Base-by-base conservation (phyloP, 768 basidiomycete genomes). In the Pisolithus sp. region DNA sequence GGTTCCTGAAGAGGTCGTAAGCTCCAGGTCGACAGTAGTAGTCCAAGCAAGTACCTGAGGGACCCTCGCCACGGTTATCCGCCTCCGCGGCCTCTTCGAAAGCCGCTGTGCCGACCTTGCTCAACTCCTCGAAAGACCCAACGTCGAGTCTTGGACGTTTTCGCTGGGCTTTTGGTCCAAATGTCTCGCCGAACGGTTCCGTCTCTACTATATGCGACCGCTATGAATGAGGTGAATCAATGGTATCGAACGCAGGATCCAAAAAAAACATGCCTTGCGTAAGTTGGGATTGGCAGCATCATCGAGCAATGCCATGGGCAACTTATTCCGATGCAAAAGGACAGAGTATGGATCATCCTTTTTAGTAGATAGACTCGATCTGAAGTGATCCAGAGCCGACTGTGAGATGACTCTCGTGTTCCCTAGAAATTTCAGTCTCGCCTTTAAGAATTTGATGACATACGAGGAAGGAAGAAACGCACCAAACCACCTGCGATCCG, bases 361-460 rank as follows among this genome's bases (percentile, higher is more conserved):
- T 68, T 84, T 91, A 12, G 79, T 75, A 21, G 81, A 76, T 42
- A 99, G 79, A 61, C 89, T 92, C 13, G 89, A 92, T 48, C 95
- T 77, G 74, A 99, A 99, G 69, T 97, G 96, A 63, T 96, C 93
- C 61, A 99, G 73, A 13, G 95, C 94, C 23, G 83, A 88, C 66
- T 99, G 95, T 20, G 92, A 93, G 64, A 99, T 97, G 34, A 97
- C 95, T 64, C 96, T 76, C n/a, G 96, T 98, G 70, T 98, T 98
- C 40, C 95, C 93, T 94, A 26, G 43, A 37, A 24, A 50, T 42
- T 52, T 56, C 18, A 21, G 41, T 23, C 46, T n/a, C 39, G 34
- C 17, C 59, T 46, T 59, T 46, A 7, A 26, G 42, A 31, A 53
- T 31, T 39, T 26, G 50, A 48, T 28, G 49, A 53, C 26, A 34